phyloP scores from a whole-genome alignment of 768 basidiomycete genomes.

The Thelephora aurantiotincta region DNA sequence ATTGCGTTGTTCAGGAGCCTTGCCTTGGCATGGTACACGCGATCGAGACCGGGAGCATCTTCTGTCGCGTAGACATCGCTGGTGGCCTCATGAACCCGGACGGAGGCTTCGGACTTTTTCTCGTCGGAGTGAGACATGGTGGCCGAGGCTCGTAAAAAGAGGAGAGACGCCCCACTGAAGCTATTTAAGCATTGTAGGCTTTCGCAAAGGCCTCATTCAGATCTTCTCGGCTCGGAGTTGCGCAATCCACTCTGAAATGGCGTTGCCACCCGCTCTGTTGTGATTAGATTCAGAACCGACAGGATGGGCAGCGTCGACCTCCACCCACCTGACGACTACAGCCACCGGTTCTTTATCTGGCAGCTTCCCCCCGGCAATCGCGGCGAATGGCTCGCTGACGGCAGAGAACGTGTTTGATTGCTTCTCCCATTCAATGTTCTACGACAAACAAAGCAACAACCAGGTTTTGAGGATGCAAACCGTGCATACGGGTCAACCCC shows the following conservation, averaged over 20 bases:
- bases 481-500: constrained; percentile 64
- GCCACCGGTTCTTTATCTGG: constrained; percentile 78
- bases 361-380: constrained; percentile 27
- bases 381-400: constrained; percentile 70
- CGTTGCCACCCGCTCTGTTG: too few species aligned
- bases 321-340: constrained; percentile 72
- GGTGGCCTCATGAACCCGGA: too few species aligned
- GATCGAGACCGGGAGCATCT: constrained; percentile 22
- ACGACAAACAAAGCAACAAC: constrained; percentile 89
- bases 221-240: too few species aligned
- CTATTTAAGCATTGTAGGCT: too few species aligned
- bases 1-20: constrained; percentile 30
- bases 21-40: constrained; percentile 35
- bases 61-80: constrained; percentile 5
- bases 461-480: constrained; percentile 91
- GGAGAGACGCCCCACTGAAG: not conserved
- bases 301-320: constrained; percentile 44
- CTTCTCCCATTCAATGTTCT: constrained; percentile 85
- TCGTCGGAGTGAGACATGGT: too few species aligned
- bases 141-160: not conserved
- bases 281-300: not conserved
- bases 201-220: too few species aligned
- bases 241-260: too few species aligned
- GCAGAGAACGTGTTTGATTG: constrained; percentile 78
- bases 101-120: too few species aligned